These are phyloP conservation scores for Rhodocollybia butyracea DNA, from an alignment of 768 basidiomycete genomes.

Conservation along the genomic window DNA sequence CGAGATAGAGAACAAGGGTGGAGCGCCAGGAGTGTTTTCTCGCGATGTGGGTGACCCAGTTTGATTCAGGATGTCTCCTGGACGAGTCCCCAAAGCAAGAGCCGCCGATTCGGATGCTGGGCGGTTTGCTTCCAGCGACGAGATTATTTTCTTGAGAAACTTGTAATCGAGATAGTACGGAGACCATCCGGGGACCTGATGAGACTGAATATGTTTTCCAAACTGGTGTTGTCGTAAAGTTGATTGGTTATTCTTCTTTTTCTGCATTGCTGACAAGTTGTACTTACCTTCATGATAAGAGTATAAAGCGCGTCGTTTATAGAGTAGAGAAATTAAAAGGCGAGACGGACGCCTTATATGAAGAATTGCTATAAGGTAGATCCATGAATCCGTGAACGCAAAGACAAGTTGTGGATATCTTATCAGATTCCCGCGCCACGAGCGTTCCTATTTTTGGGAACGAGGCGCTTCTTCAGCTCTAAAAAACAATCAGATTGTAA, in stretches of 20 bases:
- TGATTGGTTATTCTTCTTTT: slow-evolving; percentile 22
- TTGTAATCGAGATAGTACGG: slow-evolving; percentile 97
- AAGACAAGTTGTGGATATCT: no score
- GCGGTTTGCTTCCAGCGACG: slow-evolving; percentile 85
- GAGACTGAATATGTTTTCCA: slow-evolving; percentile 94
- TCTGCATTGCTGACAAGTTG: background rate
- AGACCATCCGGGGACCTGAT: slow-evolving; percentile 97
- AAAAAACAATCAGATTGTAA: background rate
- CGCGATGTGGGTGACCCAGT: slow-evolving; percentile 24
- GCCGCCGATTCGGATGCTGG: slow-evolving; percentile 89
- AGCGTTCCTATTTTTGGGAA: no score
- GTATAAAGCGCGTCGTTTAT: background rate
- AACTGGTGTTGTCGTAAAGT: slow-evolving; percentile 57
- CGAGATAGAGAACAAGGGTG: slow-evolving; percentile 59
- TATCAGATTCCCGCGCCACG: slow-evolving; percentile 4
- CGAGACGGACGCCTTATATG: slow-evolving; percentile 6
- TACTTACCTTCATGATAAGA: slow-evolving; percentile 11
- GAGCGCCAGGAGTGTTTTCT: slow-evolving; percentile 42
- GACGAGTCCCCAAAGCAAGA: slow-evolving; percentile 78
- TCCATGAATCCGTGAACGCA: slow-evolving; percentile 5
- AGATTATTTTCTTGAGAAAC: slow-evolving; percentile 97
- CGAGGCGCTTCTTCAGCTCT: background rate
- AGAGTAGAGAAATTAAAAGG: background rate
- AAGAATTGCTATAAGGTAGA: slow-evolving; percentile 1
- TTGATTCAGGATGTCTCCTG: slow-evolving; percentile 45